Evolutionary conservation across 1,139 yeast genomes (phyloP).

Genomic region (Lodderomyces theae): DNA sequence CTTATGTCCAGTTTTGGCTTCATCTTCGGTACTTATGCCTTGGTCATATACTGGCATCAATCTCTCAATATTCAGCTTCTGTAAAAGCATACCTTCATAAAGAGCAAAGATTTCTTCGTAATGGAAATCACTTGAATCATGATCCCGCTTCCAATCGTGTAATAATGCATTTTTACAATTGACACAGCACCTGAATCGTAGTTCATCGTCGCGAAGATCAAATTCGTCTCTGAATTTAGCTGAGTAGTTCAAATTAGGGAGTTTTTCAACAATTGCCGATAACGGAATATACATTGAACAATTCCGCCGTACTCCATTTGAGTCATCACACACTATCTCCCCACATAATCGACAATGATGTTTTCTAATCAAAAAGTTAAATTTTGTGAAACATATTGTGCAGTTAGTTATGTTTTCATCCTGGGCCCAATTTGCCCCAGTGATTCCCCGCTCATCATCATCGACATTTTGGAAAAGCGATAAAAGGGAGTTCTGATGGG

Average conservation of each 20-base stretch:
- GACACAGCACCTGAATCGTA: constrained; percentile 53
- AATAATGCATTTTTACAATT: constrained; percentile 66
- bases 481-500: not conserved
- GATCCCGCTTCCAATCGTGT: constrained; percentile 50
- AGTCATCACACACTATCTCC: constrained; percentile 70
- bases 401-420: constrained; percentile 55
- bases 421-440: constrained; percentile 59
- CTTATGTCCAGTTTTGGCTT: constrained; percentile 23
- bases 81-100: constrained; percentile 32
- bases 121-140: constrained; percentile 6
- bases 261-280: constrained; percentile 40
- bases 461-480: constrained; percentile 27
- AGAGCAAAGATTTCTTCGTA: constrained; percentile 23
- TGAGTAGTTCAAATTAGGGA: constrained; percentile 39
- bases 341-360: constrained; percentile 94
- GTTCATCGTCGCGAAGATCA: constrained; percentile 14
- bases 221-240: constrained; percentile 21
- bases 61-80: constrained; percentile 32
- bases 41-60: constrained; percentile 31
- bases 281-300: constrained; percentile 78
- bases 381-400: constrained; percentile 57
- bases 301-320: constrained; percentile 27
- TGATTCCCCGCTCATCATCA: constrained; percentile 35
- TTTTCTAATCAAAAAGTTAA: constrained; percentile 61
- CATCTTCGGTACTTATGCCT: constrained; percentile 3